Base-by-base conservation (phyloP, 1,139 yeast genomes). In the Diutina ranongensis region DNA sequence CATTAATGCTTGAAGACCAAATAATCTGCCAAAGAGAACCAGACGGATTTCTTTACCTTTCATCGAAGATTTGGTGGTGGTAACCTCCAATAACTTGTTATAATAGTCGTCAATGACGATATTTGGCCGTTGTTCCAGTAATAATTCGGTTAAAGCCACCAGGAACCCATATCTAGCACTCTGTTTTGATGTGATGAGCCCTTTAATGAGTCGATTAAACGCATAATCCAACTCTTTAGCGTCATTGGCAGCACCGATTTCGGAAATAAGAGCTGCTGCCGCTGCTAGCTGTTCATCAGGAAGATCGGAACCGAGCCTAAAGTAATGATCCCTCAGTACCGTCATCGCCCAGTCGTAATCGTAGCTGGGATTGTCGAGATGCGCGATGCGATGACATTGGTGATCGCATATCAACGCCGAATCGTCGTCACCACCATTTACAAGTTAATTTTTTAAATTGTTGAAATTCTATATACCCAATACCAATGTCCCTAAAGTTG, bases 131-230 rank as follows among this genome's bases (percentile, higher is more conserved):
- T 58, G 57, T 5, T 60, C 54, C 5, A 68, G 57, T n/a, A 74
- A 61, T 46, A 76, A 68, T 60, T 92, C 97, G 1, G 92, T 78
- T 44, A 92, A 65, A 38, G 96, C 94, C 74, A 87, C 77, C 2
- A 95, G 85, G 55, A 83, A 89, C 2, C 98, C 98, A 40, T 85
- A 65, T 48, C 97, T 68, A 1, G 96, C 94, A 45, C 88, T 73
- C 41, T 85, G 95, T 56, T 94, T 75, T 18, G 88, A 75, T 12
- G 95, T 83, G 9, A 86, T 72, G 42, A 92, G 68, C 45, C 97
- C 97, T 53, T 80, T 81, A 49, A 86, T 72, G 49, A 92, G 68
- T 56, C 97, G 73, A 50, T 76, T 76, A 48, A 85, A 64, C 0
- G 95, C 94, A 58, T 92, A 89, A 45, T 76, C 74, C 88, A 94